Percentiles rank a stretch among this genome's conserved stretches.
These are phyloP conservation scores for Prunus yedoensis DNA, from an alignment of 331 rosid species.

Conservation along the genomic window DNA sequence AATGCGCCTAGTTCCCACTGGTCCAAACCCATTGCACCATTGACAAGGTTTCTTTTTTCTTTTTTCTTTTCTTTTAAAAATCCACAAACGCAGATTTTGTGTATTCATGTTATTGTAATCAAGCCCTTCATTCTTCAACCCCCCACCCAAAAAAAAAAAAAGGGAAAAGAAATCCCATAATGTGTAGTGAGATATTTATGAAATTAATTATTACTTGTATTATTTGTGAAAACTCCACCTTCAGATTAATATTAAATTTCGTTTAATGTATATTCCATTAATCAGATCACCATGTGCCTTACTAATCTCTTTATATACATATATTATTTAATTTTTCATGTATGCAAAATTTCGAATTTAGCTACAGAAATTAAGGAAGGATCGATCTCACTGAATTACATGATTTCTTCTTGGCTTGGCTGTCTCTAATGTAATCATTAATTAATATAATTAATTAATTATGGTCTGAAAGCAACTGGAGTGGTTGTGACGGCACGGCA, in stretches of 20 bases:
- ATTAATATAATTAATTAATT: neutral
- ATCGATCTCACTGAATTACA: constrained; percentile 25
- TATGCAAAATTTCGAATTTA: neutral
- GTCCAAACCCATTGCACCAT: constrained; percentile 97
- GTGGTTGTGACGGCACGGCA: constrained; percentile 70
- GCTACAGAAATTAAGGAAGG: constrained; percentile 17
- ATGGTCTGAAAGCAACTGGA: constrained; percentile 18
- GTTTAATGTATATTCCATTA: too few relatives aligned
- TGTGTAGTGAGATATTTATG: constrained; percentile 27
- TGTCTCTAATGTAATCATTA: neutral
- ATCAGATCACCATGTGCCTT: too few relatives aligned
- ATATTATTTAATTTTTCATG: too few relatives aligned
- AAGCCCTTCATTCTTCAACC: constrained; percentile 33
- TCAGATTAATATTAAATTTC: neutral
- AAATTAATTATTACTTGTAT: constrained; percentile 25
- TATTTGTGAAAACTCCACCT: constrained; percentile 1
- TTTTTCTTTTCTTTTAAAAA: neutral
- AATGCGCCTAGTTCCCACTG: constrained; percentile 81
- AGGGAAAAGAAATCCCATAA: constrained; percentile 18
- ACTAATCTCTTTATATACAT: too few relatives aligned
- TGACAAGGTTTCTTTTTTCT: constrained; percentile 36
- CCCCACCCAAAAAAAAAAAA: constrained; percentile 13
- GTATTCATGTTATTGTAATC: constrained; percentile 34
- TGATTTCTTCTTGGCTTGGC: neutral
- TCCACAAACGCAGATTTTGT: neutral